Conservation (phyloP, 345 rosid genomes). For the Erysimum cheiranthoides region DNA sequence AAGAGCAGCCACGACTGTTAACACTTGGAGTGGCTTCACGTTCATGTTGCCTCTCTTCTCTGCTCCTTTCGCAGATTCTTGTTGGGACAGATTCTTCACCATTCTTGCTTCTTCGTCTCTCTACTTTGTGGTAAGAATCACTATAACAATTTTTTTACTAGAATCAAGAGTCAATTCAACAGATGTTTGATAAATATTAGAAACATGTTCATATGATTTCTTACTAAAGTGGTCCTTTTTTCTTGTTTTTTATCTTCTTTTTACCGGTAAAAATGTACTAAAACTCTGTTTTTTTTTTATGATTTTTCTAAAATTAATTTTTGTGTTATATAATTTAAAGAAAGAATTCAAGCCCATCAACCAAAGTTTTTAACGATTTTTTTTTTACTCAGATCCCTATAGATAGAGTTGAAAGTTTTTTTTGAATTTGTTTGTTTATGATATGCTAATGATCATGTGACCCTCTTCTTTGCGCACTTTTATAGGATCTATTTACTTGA, state of each 20-base stretch:
- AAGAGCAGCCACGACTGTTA: constrained; percentile 85
- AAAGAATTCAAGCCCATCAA: not conserved
- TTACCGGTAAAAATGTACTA: not conserved
- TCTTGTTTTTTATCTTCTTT: constrained; percentile 10
- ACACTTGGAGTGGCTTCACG: constrained; percentile 89
- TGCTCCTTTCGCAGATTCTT: constrained; percentile 84
- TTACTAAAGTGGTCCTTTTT: constrained; percentile 14
- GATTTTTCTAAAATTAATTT: too few species aligned
- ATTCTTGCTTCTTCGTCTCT: constrained; percentile 73
- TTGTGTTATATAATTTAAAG: not conserved
- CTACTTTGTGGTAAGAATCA: constrained; percentile 68
- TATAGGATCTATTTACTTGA: constrained; percentile 19
- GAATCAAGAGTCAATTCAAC: constrained; percentile 12
- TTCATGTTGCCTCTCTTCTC: constrained; percentile 83
- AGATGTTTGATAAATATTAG: not conserved
- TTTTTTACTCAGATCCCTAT: not conserved
- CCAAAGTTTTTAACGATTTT: not conserved
- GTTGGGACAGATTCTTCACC: constrained; percentile 79
- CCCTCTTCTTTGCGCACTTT: constrained; percentile 21
- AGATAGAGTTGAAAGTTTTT: constrained; percentile 9
- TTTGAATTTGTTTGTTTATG: constrained; percentile 13
- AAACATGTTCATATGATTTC: not conserved
- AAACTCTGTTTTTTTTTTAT: too few species aligned
- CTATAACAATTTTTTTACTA: not conserved
- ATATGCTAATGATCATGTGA: constrained; percentile 31